A percentile compares a stretch with the other conserved stretches of the same genome.
phyloP scores from a whole-genome alignment of 192 early-diverging fungal genomes.

The Umbelopsis isabellina region DNA sequence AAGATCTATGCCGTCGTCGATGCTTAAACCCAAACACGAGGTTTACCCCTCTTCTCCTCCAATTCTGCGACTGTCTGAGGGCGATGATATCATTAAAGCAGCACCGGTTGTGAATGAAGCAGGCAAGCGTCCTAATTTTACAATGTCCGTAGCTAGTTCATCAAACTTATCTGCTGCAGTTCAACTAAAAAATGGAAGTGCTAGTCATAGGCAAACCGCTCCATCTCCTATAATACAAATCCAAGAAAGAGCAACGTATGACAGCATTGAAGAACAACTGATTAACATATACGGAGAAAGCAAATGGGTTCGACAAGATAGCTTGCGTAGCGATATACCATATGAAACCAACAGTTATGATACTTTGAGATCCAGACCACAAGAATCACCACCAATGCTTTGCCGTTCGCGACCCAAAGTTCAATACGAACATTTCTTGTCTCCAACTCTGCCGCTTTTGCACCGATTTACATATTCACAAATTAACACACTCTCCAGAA shows the following conservation, averaged over 20 bases:
- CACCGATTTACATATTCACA: slow-evolving; percentile 15
- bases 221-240: neutral
- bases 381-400: neutral
- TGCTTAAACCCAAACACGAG: slow-evolving; percentile 1
- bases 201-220: neutral
- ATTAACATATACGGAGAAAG: slow-evolving; percentile 9
- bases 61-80: no score
- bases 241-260: neutral
- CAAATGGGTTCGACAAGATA: slow-evolving; percentile 5
- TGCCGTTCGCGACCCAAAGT: neutral
- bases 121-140: no score
- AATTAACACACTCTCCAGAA: slow-evolving; percentile 6
- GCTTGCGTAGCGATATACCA: neutral
- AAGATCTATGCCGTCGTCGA: neutral
- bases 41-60: neutral
- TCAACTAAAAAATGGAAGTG: neutral
- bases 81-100: no score
- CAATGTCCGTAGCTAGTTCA: no score
- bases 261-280: slow-evolving; percentile 17
- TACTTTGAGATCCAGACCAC: neutral
- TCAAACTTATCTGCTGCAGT: no score
- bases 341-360: neutral
- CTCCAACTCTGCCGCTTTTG: neutral
- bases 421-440: slow-evolving; percentile 15
- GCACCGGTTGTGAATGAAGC: no score